Base-by-base conservation (phyloP, 495 filamentous ascomycete species). In the Tuber magnatum region DNA sequence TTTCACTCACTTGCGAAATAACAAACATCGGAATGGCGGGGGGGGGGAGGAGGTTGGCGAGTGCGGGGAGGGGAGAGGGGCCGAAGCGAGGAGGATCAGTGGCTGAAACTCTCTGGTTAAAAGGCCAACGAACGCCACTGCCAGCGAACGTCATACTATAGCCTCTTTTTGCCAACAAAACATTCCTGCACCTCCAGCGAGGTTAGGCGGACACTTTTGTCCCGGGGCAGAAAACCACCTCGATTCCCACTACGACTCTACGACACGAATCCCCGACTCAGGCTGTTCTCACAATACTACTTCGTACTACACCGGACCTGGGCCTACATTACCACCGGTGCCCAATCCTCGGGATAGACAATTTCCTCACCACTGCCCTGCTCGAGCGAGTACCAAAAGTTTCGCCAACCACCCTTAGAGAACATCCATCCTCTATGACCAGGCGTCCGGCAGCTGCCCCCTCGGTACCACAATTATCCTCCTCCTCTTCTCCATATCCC, bases 91-190 rank as follows among this genome's bases (percentile, higher is more conserved):
- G 56, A 20, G 56, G 14, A 35, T 16, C 28, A 32, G 28, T 65
- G 28, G 56, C 56, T 65, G 56, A 35, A 65, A 35, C 56, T 12
- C 28, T 61, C n/a, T 9, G 28, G 56, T 35, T 8, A 1, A 28
- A 35, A 65, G 8, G 3, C 14, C 28, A 65, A 65, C 56, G 56
- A 65, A 35, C 56, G 56, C 56, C 56, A 65, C 56, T 65, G 56
- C 56, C 56, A 65, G 32, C 56, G 5, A 65, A 65, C 14, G 28
- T 35, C 32, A 35, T 35, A 10, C 56, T 8, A n/a, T 32, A 16
- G n/a, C 56, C 56, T 61, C 56, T 32, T 32, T 61, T 61, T 65
- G 56, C 56, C 56, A 65, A 65, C 56, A 65, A 65, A 65, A 65
- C 56, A 35, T 65, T 65, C 56, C 28, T 65, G 56, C 56, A 65